Evolutionary conservation across 371 early-diverging fungal species (phyloP), one percentile per base, ranked within the genome.

Genomic region (Mucor saturninus): DNA sequence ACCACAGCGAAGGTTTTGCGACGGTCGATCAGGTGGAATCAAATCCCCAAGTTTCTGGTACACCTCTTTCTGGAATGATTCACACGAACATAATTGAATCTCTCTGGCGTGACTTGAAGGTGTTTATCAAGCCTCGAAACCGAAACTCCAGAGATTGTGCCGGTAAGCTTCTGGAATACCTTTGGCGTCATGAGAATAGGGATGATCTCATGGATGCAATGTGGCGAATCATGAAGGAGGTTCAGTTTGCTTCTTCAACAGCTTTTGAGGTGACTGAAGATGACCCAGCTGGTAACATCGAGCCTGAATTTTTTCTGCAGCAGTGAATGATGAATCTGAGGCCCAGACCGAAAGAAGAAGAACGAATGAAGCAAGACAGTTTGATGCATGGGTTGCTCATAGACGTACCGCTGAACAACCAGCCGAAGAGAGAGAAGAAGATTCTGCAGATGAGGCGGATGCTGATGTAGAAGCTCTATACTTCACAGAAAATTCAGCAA

Each of bases 81-180:
- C 40, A 57, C 9, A 48, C 58, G 2, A 48, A 57, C 14, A 48
- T 57, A 0, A 57, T 57, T 7, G 58, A 57, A 57, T 8, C 37
- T 0, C 3, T 48, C 6, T 57, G 58, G 58, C 6, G 7, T 11
- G 9, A 30, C 1, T 15, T 57, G 0, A 57, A 57, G 26, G 14
- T 9, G 2, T 43, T 14, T 1, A n/a, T 57, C 14, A 3, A 15
- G 3, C 46, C 58, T 21, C 32, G 58, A 10, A 8, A 57, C 26
- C 31, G 58, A 0, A 48, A 13, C 0, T 4, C 11, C 4, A 13
- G n/a, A 2, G 37, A 48, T 5, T 46, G 48, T 11, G 48, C 46
- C 15, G 15, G 42, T 7, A 43, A 45, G 14, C 32, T 57, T 2
- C 3, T 57, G 13, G 58, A 57, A 11, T 57, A 35, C 21, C n/a